Percentiles rank a stretch among this genome's conserved stretches.
These are phyloP conservation scores for Dioszegia aurantiaca DNA, from an alignment of 768 basidiomycete genomes.

Conservation along the genomic window DNA sequence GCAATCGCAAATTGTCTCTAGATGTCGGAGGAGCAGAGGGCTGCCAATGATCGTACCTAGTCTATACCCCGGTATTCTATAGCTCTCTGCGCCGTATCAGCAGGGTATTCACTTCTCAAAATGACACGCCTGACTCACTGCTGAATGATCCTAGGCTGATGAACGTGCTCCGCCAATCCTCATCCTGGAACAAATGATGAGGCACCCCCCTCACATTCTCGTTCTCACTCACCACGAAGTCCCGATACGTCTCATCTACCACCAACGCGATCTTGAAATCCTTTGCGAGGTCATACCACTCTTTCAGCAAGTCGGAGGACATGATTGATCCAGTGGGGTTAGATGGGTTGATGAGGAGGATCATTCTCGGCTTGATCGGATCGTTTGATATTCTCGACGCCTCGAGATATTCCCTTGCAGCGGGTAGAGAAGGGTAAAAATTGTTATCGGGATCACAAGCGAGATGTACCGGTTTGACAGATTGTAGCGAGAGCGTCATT, in stretches of 20 bases:
- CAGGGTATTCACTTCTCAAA: not conserved
- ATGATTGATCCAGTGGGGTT: constrained; percentile 68
- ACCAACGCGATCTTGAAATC: constrained; percentile 64
- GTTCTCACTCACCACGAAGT: constrained; percentile 58
- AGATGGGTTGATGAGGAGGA: constrained; percentile 61
- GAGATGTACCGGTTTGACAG: constrained; percentile 62
- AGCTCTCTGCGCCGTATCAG: constrained; percentile 34
- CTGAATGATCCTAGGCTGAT: constrained; percentile 76
- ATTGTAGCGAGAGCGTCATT: constrained; percentile 67
- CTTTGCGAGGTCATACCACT: constrained; percentile 63
- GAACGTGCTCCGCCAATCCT: constrained; percentile 63
- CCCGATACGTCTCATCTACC: constrained; percentile 85
- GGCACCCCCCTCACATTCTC: constrained; percentile 33
- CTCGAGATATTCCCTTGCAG: constrained; percentile 37
- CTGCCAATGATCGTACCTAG: constrained; percentile 70
- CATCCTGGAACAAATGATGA: constrained; percentile 48
- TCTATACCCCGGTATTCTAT: constrained; percentile 67
- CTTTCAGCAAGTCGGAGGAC: constrained; percentile 58
- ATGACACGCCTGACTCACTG: constrained; percentile 58
- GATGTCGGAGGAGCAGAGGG: constrained; percentile 58
- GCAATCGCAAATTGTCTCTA: constrained; percentile 68
- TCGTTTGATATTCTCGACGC: constrained; percentile 47
- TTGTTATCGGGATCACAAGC: constrained; percentile 57
- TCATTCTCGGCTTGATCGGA: constrained; percentile 57
- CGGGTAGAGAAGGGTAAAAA: constrained; percentile 63